These are phyloP conservation scores for Yamadazyma paraphyllophila DNA, from an alignment of 805 yeast genomes.

Conservation along the genomic window DNA sequence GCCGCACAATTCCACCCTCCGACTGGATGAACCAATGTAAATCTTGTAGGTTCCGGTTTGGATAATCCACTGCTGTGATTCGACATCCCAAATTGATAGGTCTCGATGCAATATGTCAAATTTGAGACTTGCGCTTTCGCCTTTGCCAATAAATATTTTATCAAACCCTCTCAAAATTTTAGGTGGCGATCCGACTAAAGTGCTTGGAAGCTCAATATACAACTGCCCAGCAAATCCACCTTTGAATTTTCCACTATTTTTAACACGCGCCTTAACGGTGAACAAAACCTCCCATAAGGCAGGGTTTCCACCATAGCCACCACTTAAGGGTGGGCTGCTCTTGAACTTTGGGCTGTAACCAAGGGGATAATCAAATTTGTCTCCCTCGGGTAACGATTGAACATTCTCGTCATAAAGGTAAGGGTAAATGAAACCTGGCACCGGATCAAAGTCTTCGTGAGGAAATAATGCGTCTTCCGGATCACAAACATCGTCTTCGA, in stretches of 20 bases:
- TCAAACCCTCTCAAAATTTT: conserved; percentile 57
- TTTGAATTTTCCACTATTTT: conserved; percentile 44
- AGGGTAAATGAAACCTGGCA: conserved; percentile 58
- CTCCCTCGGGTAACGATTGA: conserved; percentile 34
- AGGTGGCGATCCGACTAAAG: conserved; percentile 50
- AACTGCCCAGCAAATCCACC: conserved; percentile 54
- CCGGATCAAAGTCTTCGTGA: conserved; percentile 49
- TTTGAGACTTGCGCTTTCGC: conserved; percentile 32
- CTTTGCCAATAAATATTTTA: conserved; percentile 47
- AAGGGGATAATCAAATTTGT: conserved; percentile 36
- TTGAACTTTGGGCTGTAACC: conserved; percentile 37
- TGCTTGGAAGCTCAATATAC: conserved; percentile 51
- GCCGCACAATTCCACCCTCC: conserved; percentile 46
- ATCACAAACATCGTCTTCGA: conserved; percentile 49
- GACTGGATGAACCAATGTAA: conserved; percentile 49
- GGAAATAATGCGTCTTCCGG: conserved; percentile 57
- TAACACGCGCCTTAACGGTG: conserved; percentile 43
- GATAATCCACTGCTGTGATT: conserved; percentile 56
- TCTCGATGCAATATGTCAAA: conserved; percentile 53
- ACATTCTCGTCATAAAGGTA: conserved; percentile 42
- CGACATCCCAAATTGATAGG: conserved; percentile 55
- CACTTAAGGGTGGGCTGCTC: conserved; percentile 40
- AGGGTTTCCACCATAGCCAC: conserved; percentile 60
- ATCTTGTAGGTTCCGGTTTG: conserved; percentile 54
- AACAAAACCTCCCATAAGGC: conserved; percentile 56